Conservation (phyloP, 495 filamentous ascomycete genomes). For the Daldinia vernicosa region DNA sequence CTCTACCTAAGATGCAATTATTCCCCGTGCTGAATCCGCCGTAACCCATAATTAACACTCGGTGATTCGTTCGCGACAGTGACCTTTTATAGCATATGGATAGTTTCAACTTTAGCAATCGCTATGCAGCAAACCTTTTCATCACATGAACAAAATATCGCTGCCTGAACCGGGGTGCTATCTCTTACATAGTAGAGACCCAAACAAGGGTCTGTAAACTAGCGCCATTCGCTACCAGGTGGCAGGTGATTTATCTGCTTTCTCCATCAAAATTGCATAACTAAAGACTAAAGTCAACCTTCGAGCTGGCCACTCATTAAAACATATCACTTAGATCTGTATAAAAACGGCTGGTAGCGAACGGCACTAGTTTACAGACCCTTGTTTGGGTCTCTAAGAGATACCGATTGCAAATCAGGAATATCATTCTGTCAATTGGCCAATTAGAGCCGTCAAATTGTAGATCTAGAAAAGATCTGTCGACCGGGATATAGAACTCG, state of each 20-base stretch:
- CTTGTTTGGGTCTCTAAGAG: too few species aligned
- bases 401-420: background rate
- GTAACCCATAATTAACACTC: background rate
- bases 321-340: too few species aligned
- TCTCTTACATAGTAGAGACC: too few species aligned
- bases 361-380: too few species aligned
- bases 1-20: background rate
- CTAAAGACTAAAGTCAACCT: too few species aligned
- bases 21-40: background rate
- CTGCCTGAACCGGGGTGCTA: slow-evolving; percentile 2
- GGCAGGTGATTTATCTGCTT: too few species aligned
- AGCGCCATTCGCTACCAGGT: too few species aligned
- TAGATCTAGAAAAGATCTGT: slow-evolving; percentile 4
- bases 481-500: background rate
- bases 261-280: too few species aligned
- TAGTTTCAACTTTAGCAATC: slow-evolving; percentile 1
- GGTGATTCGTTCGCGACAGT: background rate
- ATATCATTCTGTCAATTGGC: slow-evolving; percentile 1
- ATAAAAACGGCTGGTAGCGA: too few species aligned
- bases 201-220: too few species aligned
- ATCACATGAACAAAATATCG: background rate
- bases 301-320: too few species aligned
- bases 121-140: background rate
- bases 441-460: background rate
- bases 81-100: background rate